phyloP scores from a whole-genome alignment of 2,329 filamentous ascomycete species.

The Xylogone sp. region DNA sequence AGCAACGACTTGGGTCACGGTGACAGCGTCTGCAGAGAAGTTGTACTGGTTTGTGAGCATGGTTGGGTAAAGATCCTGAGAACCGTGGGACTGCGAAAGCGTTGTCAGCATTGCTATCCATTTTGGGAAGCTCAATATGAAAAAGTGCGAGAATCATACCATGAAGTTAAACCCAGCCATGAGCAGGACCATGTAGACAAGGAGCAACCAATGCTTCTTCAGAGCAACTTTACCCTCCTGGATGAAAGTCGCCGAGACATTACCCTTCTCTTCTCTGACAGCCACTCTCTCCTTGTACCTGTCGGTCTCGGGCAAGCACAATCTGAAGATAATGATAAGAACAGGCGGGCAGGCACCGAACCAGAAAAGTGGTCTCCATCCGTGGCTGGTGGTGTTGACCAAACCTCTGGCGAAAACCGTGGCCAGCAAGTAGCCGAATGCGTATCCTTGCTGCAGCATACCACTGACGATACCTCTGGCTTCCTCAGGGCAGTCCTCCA shows the following conservation, averaged over 20 bases:
- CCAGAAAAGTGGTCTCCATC: conserved; percentile 86
- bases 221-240: conserved; percentile 75
- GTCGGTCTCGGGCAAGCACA: conserved; percentile 75
- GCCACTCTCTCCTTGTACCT: conserved; percentile 65
- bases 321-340: conserved; percentile 74
- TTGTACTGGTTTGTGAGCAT: conserved; percentile 54
- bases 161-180: conserved; percentile 95
- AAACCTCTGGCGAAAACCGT: conserved; percentile 65
- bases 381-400: conserved; percentile 71
- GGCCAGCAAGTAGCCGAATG: conserved; percentile 75
- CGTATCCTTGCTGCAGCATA: conserved; percentile 79
- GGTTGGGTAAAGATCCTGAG: conserved; percentile 54
- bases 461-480: conserved; percentile 76
- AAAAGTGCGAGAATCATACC: conserved; percentile 60
- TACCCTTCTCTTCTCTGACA: conserved; percentile 56
- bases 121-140: conserved; percentile 42
- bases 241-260: conserved; percentile 64
- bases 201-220: conserved; percentile 73
- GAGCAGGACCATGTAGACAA: conserved; percentile 77
- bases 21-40: conserved; percentile 37
- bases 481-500: conserved; percentile 51
- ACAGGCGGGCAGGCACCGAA: conserved; percentile 79
- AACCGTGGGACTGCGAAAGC: conserved; percentile 47
- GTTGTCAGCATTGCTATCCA: neutral
- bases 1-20: conserved; percentile 68